Percentiles rank a stretch among this genome's conserved stretches.
Conservation (phyloP, 2,329 filamentous ascomycete species). For the Calycina herbarum region DNA sequence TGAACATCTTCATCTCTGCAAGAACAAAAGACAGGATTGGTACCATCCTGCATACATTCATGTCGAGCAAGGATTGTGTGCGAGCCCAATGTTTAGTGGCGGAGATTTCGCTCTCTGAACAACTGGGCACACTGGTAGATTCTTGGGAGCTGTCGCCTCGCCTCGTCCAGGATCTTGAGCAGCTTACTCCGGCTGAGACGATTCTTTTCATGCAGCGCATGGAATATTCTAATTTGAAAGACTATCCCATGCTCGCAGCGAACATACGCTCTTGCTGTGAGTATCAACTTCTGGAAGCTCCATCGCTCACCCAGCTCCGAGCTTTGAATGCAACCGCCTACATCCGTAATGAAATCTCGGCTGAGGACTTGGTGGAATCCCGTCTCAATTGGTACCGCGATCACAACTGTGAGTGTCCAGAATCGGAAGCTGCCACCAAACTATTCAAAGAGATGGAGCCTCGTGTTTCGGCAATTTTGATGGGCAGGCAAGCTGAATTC, state of each 20-base stretch:
- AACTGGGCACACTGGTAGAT: slow-evolving; percentile 35
- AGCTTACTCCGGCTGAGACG: slow-evolving; percentile 43
- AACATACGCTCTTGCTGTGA: slow-evolving; percentile 16
- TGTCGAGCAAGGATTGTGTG: slow-evolving; percentile 43
- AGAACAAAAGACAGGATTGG: slow-evolving; percentile 28
- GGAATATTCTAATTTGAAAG: slow-evolving; percentile 15
- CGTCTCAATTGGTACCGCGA: slow-evolving; percentile 45
- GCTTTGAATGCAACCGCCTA: slow-evolving; percentile 42
- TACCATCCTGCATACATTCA: slow-evolving; percentile 47
- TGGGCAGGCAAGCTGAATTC: slow-evolving; percentile 25
- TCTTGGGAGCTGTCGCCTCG: slow-evolving; percentile 38
- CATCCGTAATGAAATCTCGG: slow-evolving; percentile 40
- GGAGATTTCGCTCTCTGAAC: slow-evolving; percentile 40
- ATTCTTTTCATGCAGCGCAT: slow-evolving; percentile 42
- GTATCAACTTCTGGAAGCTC: slow-evolving; percentile 40
- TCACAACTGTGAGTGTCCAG: slow-evolving; percentile 39
- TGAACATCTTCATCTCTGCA: slow-evolving; percentile 42
- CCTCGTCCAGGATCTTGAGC: slow-evolving; percentile 44
- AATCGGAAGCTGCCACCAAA: slow-evolving; percentile 35
- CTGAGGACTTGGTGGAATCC: slow-evolving; percentile 39
- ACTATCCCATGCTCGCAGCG: slow-evolving; percentile 32
- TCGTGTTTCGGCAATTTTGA: slow-evolving; percentile 2
- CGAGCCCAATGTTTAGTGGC: slow-evolving; percentile 43
- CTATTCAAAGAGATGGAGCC: slow-evolving; percentile 41
- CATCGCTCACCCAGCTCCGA: slow-evolving; percentile 42